A percentile compares a stretch with the other conserved stretches of the same genome.
phyloP scores from a whole-genome alignment of 495 filamentous ascomycete genomes.

The Aspergillus ellipticus region DNA sequence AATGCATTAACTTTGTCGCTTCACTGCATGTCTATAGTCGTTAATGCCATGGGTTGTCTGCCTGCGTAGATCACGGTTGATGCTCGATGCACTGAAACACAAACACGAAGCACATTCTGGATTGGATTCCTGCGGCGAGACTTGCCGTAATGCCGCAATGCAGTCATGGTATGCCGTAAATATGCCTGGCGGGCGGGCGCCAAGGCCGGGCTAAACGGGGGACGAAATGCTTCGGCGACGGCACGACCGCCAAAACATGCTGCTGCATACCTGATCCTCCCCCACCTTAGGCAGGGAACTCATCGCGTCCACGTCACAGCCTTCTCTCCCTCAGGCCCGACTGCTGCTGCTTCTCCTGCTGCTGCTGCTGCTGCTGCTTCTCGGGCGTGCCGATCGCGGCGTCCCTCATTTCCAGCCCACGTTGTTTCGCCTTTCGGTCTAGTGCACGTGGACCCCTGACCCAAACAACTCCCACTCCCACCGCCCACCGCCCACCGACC shows the following conservation, averaged over 20 bases:
- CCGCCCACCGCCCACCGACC: slow-evolving; percentile 13
- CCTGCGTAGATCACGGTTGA: too few relatives aligned
- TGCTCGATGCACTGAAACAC: too few relatives aligned
- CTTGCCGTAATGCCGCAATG: too few relatives aligned
- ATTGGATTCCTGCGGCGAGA: too few relatives aligned
- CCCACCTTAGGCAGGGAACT: background rate
- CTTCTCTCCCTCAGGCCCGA: background rate
- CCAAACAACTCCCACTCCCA: slow-evolving; percentile 19
- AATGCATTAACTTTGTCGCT: slow-evolving; percentile 9
- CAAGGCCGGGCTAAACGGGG: slow-evolving; percentile 18
- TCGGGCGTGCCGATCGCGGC: background rate
- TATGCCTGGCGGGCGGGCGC: too few relatives aligned
- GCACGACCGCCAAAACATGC: background rate
- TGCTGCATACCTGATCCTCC: slow-evolving; percentile 1
- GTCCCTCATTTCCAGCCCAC: background rate
- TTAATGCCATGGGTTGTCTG: too few relatives aligned
- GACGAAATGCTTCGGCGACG: slow-evolving; percentile 11
- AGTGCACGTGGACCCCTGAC: slow-evolving; percentile 32
- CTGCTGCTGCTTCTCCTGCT: background rate
- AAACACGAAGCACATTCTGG: too few relatives aligned
- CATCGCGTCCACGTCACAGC: background rate
- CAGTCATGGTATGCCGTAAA: too few relatives aligned
- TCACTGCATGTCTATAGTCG: slow-evolving; percentile 20
- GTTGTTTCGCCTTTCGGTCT: slow-evolving; percentile 10
- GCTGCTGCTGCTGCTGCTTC: background rate